Base-by-base conservation (phyloP, 306 rosid species). In the Oemleria cerasiformis region DNA sequence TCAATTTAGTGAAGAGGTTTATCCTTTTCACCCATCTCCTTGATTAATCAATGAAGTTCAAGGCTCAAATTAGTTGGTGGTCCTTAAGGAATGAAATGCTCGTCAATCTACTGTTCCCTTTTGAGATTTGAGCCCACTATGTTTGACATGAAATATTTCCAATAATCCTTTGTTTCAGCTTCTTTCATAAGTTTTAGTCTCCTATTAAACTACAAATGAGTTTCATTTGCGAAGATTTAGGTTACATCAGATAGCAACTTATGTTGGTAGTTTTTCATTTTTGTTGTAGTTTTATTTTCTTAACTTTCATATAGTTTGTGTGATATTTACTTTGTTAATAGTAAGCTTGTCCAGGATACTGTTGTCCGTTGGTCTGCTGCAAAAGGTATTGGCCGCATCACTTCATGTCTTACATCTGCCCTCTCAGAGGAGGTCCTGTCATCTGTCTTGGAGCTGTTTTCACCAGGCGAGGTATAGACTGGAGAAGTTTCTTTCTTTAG, bases 301-400 rank as follows among this genome's bases (percentile, higher is more conserved):
- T 65, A 42, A 77, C 65, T 16, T 55, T 75, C 39, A 9, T 6
- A 30, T 63, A 25, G 60, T 41, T 19, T 16, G 23, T 67, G 48
- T 75, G 48, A 78, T 70, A 66, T 51, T 79, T 77, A 42, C 45
- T 73, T 71, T 72, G 65, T 7, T 51, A 38, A 74, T 55, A 40
- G 54, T 30, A 57, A 70, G 71, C 13, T 60, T 65, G 78, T 81
- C 79, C 81, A 94, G 99, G 95, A 91, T 73, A 91, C 99, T 71
- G 91, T 89, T 82, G 97, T 94, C 63, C 96, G 99, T 59, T 94
- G 99, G 97, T 94, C 97, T 76, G 95, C 99, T 72, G 97, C 97
- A 49, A 94, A 94, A 86, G 99, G 97, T 63, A 77, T 91, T 70
- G 99, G 97, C 20, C 95, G 97, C 49, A 84, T 88, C 76, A 88